phyloP scores from a whole-genome alignment of 352 stramenopile genomes.

The Phytophthora sojae region DNA sequence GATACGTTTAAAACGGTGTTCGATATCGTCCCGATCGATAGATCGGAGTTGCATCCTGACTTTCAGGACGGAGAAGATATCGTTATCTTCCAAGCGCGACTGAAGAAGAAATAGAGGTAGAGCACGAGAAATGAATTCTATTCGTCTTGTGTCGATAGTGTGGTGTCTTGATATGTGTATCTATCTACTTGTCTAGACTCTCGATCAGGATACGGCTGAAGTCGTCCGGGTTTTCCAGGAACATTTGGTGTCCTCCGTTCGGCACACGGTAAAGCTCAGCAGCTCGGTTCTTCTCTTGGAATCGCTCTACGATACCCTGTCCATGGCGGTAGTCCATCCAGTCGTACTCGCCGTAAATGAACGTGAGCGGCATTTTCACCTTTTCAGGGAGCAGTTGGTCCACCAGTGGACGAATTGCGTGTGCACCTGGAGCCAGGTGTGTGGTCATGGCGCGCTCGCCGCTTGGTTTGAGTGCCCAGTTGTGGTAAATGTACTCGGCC shows the following conservation, averaged over 20 bases:
- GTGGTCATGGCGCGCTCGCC: constrained; percentile 80
- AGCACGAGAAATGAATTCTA: constrained; percentile 24
- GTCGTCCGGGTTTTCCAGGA: constrained; percentile 78
- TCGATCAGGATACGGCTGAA: constrained; percentile 77
- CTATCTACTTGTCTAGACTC: constrained; percentile 30
- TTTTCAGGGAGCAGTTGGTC: constrained; percentile 63
- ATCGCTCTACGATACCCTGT: constrained; percentile 63
- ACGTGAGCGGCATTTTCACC: constrained; percentile 83
- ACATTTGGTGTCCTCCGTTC: constrained; percentile 81
- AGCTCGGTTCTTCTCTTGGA: constrained; percentile 40
- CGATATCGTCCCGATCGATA: constrained; percentile 45
- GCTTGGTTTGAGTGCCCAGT: constrained; percentile 83
- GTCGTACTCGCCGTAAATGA: constrained; percentile 86
- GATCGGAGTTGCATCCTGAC: constrained; percentile 64
- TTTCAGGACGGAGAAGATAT: constrained; percentile 73
- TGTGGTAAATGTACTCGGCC: constrained; percentile 86
- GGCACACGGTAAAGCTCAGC: constrained; percentile 71
- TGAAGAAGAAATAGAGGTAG: constrained; percentile 23
- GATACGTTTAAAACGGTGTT: constrained; percentile 58
- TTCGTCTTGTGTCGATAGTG: constrained; percentile 1
- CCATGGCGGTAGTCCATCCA: constrained; percentile 89
- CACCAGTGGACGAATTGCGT: constrained; percentile 72
- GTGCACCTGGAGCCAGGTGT: constrained; percentile 74
- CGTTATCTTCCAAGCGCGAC: constrained; percentile 61
- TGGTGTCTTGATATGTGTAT: background rate